Evolutionary conservation across 495 filamentous ascomycete species (phyloP).

Genomic region (Aspergillus carlsbadensis): DNA sequence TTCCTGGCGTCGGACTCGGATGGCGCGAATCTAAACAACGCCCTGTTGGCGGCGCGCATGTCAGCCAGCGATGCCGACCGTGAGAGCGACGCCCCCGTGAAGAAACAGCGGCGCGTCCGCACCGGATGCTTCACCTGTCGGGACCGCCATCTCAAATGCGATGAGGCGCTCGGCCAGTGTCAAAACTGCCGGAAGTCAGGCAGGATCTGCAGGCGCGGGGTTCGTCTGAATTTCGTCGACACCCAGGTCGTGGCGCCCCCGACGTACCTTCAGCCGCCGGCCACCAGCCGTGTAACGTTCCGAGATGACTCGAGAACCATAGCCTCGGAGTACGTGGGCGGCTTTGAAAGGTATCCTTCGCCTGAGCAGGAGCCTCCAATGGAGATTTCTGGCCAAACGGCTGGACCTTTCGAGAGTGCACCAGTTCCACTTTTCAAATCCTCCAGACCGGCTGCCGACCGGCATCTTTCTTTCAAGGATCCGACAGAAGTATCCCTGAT

Average conservation of each 20-base stretch:
- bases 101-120: conserved; percentile 68
- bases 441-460: conserved; percentile 25
- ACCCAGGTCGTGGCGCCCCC: conserved; percentile 72
- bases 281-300: conserved; percentile 73
- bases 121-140: conserved; percentile 79
- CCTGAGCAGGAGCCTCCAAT: conserved; percentile 38
- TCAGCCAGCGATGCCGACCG: conserved; percentile 18
- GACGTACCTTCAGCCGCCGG: conserved; percentile 53
- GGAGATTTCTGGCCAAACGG: conserved; percentile 10
- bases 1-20: conserved; percentile 8
- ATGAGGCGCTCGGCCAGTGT: conserved; percentile 79
- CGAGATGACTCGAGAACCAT: conserved; percentile 89
- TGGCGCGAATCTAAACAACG: conserved; percentile 22
- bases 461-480: conserved; percentile 59
- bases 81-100: conserved; percentile 27
- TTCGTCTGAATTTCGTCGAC: conserved; percentile 93
- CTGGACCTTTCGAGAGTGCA: not conserved
- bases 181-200: conserved; percentile 88
- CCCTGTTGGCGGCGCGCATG: conserved; percentile 11
- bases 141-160: conserved; percentile 76
- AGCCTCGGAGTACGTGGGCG: conserved; percentile 88
- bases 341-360: conserved; percentile 69
- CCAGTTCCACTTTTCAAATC: conserved; percentile 30
- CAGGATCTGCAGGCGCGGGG: conserved; percentile 78
- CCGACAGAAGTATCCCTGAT: conserved; percentile 80